Base-by-base conservation (phyloP, 208 protist genomes). In the Trypanosoma theileri region DNA sequence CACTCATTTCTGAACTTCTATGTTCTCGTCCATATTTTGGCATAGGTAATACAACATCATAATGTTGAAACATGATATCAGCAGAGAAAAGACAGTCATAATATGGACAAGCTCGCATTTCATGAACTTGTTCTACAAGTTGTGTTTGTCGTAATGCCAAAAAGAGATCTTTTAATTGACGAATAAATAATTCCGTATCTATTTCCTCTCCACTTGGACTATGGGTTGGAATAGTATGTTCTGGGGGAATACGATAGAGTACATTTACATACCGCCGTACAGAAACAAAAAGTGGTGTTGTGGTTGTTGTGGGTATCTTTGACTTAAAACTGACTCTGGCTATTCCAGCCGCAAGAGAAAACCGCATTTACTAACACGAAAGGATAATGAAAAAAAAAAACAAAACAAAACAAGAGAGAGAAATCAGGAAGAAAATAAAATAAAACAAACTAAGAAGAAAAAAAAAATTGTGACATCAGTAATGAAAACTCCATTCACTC, bases 41-140 rank as follows among this genome's bases (percentile, higher is more conserved):
- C 90, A 96, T 96, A 4, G 87, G 87, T 28, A 96, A 44, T 40
- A 96, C 81, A 70, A 96, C 59, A 53, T 90, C 81, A 70, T 84
- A 81, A 60, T 93, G 82, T 71, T 92, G 86, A 76, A 92, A 92
- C 26, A 93, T 59, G 31, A 96, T 44, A 53, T 96, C 90, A 24
- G 73, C 81, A 41, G 77, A 75, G 64, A 92, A 93, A 56, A 93
- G 61, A 48, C 78, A 92, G 21, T 92, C 87, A 75, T 86, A 93
- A 76, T 96, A 93, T 9, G 90, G 90, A 66, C 79, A 91, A 45
- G 73, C 67, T 41, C 80, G 74, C 90, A 96, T 96, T 65, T 93
- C 88, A 64, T 93, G 86, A 24, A 91, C 66, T 64, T 75, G 57
- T 26, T 96, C 87, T 13, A 91, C 79, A 14, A 96, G 83, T 66